Percentiles rank a stretch among this genome's conserved stretches.
Conservation (phyloP, 306 rosid species). For the Dicorynia guianensis region DNA sequence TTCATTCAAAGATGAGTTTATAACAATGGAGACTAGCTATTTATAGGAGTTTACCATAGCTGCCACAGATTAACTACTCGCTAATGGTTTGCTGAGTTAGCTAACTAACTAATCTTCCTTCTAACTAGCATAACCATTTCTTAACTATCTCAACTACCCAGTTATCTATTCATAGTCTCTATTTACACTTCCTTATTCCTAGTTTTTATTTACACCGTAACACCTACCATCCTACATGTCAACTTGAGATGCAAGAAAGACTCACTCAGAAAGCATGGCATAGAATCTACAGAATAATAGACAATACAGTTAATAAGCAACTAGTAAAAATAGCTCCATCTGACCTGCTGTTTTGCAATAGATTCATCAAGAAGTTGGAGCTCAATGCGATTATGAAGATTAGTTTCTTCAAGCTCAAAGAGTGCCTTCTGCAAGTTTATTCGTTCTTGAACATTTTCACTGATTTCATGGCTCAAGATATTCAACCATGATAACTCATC, state of each 20-base stretch:
- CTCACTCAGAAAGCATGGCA: neutral
- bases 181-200: no score
- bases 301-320: neutral
- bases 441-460: constrained; percentile 73
- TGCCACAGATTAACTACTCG: no score
- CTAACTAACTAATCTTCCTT: no score
- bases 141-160: no score
- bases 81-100: no score
- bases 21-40: no score
- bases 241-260: neutral
- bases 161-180: no score
- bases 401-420: constrained; percentile 71
- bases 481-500: constrained; percentile 66
- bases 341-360: constrained; percentile 65
- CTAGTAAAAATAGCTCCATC: neutral
- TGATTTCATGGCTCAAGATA: constrained; percentile 65
- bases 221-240: neutral
- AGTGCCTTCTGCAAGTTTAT: constrained; percentile 71
- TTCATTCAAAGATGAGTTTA: no score
- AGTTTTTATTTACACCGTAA: no score
- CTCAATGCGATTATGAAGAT: constrained; percentile 58
- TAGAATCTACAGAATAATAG: neutral
- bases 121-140: no score
- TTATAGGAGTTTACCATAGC: no score
- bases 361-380: constrained; percentile 71